A percentile compares a stretch with the other conserved stretches of the same genome.
Evolutionary conservation across 306 rosid species (phyloP).

Genomic region (Nissolia schottii): DNA sequence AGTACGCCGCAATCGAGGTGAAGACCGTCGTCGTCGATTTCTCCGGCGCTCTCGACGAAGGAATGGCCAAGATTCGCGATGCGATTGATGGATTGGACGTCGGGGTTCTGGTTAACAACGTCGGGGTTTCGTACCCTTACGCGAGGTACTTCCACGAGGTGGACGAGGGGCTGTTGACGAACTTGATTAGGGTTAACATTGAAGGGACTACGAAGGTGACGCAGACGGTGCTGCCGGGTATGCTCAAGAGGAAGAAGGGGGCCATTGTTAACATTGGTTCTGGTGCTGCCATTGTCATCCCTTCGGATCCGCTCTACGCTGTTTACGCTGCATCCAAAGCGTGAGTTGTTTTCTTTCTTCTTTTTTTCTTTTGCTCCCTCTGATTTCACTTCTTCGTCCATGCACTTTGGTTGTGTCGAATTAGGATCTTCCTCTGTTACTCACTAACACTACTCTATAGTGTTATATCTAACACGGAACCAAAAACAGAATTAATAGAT

Average conservation of each 20-base stretch:
- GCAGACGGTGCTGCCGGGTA: constrained; percentile 76
- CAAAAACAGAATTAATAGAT: no score
- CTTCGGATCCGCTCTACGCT: constrained; percentile 94
- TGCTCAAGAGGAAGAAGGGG: constrained; percentile 82
- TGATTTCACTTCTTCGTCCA: no score
- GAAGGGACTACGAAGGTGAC: constrained; percentile 91
- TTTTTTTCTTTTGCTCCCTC: background rate
- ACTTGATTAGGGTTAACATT: constrained; percentile 75
- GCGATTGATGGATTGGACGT: constrained; percentile 73
- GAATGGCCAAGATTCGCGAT: constrained; percentile 45
- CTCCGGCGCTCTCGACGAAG: constrained; percentile 69
- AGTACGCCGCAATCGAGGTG: constrained; percentile 47
- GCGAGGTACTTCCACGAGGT: constrained; percentile 88
- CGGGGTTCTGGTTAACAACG: constrained; percentile 80
- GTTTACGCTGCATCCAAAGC: constrained; percentile 97
- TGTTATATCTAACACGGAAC: no score
- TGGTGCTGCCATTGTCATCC: constrained; percentile 85
- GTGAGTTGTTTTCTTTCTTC: constrained; percentile 34
- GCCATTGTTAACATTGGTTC: constrained; percentile 95
- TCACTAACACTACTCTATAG: no score
- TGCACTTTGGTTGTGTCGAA: no score
- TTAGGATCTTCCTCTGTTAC: no score
- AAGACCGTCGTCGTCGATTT: constrained; percentile 77
- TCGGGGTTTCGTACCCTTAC: constrained; percentile 86
- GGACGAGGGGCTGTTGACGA: constrained; percentile 67